phyloP scores from a whole-genome alignment of 371 early-diverging fungal genomes.

The Haplosporangium sp. region DNA sequence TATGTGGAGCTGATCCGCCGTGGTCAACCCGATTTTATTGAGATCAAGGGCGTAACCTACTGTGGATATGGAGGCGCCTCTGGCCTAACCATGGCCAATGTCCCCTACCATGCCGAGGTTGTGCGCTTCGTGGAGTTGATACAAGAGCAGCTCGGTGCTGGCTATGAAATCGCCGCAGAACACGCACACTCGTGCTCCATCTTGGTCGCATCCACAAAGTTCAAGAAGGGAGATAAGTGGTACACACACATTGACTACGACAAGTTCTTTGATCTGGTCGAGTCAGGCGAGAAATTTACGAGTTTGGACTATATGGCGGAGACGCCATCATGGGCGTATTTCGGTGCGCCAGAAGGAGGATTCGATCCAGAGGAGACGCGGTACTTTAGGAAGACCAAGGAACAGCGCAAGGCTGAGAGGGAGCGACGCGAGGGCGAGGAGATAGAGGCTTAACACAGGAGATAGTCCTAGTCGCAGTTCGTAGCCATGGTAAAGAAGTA shows the following conservation, averaged over 20 bases:
- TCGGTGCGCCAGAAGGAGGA: conserved; percentile 78
- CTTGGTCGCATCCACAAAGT: conserved; percentile 75
- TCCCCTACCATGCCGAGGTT: conserved; percentile 85
- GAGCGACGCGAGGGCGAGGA: conserved; percentile 35
- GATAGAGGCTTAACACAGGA: conserved; percentile 1
- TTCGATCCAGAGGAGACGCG: conserved; percentile 84
- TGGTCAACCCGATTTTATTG: conserved; percentile 84
- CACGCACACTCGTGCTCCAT: conserved; percentile 84
- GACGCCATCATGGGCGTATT: conserved; percentile 84
- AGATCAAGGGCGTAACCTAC: conserved; percentile 81
- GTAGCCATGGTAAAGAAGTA: too few species aligned
- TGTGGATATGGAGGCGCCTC: conserved; percentile 77
- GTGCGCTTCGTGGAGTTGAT: conserved; percentile 76
- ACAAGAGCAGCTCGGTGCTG: conserved; percentile 63
- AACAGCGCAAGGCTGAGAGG: conserved; percentile 47
- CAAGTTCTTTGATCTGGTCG: conserved; percentile 76
- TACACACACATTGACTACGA: conserved; percentile 85
- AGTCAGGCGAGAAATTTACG: conserved; percentile 73
- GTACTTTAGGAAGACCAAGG: conserved; percentile 70
- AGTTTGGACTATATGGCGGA: conserved; percentile 77
- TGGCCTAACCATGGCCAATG: conserved; percentile 79
- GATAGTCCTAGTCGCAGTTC: neutral
- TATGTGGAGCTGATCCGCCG: conserved; percentile 79
- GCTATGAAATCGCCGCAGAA: conserved; percentile 81
- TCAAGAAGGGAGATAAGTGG: conserved; percentile 80